Conservation (phyloP, 1,284 basidiomycete genomes). For the Ceratobasidium sp. region DNA sequence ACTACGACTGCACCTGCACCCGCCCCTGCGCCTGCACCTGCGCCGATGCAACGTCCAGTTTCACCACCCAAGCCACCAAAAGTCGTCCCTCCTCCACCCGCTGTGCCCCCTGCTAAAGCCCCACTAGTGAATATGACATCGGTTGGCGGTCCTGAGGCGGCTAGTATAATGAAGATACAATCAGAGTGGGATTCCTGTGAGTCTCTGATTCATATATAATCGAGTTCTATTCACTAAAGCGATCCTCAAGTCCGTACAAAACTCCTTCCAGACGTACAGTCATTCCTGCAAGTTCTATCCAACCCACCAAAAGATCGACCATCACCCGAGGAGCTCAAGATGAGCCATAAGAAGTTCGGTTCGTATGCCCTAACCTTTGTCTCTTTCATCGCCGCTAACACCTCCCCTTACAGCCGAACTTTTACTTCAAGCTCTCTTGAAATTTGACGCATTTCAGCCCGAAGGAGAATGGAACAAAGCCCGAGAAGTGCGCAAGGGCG, state of each 20-base stretch:
- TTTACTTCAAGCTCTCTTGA: constrained; percentile 80
- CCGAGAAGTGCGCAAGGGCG: constrained; percentile 77
- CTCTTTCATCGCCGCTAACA: constrained; percentile 46
- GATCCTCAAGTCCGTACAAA: constrained; percentile 28
- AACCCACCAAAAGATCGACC: constrained; percentile 28
- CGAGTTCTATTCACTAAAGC: not conserved
- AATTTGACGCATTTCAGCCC: constrained; percentile 78
- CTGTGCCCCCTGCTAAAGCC: not conserved
- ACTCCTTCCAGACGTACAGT: constrained; percentile 41
- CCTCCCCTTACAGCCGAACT: constrained; percentile 69
- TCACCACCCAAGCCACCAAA: constrained; percentile 8
- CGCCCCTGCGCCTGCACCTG: constrained; percentile 28
- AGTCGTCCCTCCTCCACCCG: constrained; percentile 1
- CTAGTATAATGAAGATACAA: constrained; percentile 42
- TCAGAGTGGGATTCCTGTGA: constrained; percentile 44
- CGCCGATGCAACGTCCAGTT: constrained; percentile 20
- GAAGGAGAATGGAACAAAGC: constrained; percentile 80
- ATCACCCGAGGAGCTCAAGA: constrained; percentile 35
- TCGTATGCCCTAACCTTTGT: constrained; percentile 33
- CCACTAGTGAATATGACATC: constrained; percentile 10
- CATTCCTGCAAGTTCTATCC: constrained; percentile 29
- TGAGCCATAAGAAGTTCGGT: constrained; percentile 57
- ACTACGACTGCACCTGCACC: constrained; percentile 17
- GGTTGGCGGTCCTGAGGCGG: constrained; percentile 26
- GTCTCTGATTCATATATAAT: not conserved